phyloP scores from a whole-genome alignment of 2,329 filamentous ascomycete species.

The Phoma sp. region DNA sequence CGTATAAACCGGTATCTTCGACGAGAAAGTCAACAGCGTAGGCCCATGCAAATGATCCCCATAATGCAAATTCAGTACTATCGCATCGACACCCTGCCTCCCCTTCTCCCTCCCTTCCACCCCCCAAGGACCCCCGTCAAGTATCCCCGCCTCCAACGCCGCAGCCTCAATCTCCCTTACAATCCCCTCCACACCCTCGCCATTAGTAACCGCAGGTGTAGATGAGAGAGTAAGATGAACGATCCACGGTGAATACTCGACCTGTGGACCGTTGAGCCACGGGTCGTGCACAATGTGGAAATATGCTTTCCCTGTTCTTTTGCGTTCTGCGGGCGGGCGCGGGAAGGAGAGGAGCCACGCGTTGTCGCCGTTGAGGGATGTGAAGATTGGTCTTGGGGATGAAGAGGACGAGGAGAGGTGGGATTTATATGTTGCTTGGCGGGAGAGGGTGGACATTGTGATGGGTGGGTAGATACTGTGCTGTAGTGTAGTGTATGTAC shows the following conservation, averaged over 20 bases:
- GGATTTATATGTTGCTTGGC: background rate
- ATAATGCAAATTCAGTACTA: conserved; percentile 9
- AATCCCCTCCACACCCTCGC: background rate
- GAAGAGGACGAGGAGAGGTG: background rate
- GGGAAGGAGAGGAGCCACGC: conserved; percentile 18
- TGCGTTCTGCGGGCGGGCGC: conserved; percentile 4
- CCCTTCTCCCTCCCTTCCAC: no score
- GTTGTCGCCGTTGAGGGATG: conserved; percentile 15
- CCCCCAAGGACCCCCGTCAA: no score
- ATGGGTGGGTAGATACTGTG: no score
- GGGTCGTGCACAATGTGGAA: conserved; percentile 13
- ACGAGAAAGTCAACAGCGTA: conserved; percentile 6
- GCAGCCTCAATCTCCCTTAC: background rate
- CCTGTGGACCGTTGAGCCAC: conserved; percentile 6
- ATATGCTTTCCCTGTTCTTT: conserved; percentile 7
- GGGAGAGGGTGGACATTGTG: background rate
- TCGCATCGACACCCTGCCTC: conserved; percentile 14
- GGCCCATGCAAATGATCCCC: conserved; percentile 12
- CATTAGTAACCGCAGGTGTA: background rate
- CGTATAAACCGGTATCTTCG: conserved; percentile 9
- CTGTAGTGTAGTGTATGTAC: no score
- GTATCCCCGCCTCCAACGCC: background rate
- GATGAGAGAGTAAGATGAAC: background rate
- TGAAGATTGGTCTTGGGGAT: no score
- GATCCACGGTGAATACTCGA: background rate